Evolutionary conservation across 2,329 filamentous ascomycete species (phyloP).

Genomic region (Pseudocercospora cruenta): DNA sequence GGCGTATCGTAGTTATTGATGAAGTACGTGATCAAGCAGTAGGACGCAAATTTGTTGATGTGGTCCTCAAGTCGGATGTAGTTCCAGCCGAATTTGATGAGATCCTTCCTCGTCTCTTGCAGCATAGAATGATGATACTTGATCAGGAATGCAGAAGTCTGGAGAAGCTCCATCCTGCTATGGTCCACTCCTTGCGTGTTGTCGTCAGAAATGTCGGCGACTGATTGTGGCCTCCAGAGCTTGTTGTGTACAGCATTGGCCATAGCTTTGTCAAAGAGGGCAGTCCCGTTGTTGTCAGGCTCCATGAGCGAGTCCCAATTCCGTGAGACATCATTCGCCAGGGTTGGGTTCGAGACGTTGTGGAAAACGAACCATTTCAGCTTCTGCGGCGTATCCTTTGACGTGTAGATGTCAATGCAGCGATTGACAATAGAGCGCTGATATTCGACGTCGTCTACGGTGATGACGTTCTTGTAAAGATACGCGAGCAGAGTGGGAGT

Average conservation of each 20-base stretch:
- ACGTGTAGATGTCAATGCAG: constrained; percentile 84
- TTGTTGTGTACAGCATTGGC: constrained; percentile 89
- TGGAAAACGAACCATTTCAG: constrained; percentile 92
- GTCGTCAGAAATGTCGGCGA: constrained; percentile 78
- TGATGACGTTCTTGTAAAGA: constrained; percentile 84
- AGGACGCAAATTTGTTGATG: constrained; percentile 98
- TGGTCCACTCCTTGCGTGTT: constrained; percentile 88
- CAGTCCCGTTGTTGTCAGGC: constrained; percentile 62
- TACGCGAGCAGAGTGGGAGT: constrained; percentile 77
- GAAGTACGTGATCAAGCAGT: constrained; percentile 96
- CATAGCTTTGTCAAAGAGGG: constrained; percentile 81
- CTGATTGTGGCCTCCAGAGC: constrained; percentile 84
- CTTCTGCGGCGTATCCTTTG: constrained; percentile 77
- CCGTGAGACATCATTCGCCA: constrained; percentile 93
- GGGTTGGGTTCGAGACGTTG: constrained; percentile 90
- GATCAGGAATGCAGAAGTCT: constrained; percentile 90
- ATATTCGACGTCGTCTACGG: constrained; percentile 80
- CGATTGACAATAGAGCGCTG: constrained; percentile 80
- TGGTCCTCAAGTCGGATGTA: constrained; percentile 98
- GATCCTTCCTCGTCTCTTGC: constrained; percentile 91
- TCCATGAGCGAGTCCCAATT: constrained; percentile 65
- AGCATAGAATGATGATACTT: constrained; percentile 91
- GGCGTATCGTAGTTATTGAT: constrained; percentile 97
- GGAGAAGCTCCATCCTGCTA: constrained; percentile 91
- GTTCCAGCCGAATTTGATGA: constrained; percentile 99